Percentiles rank a stretch among this genome's conserved stretches.
These are phyloP conservation scores for Petunia secreta DNA, from an alignment of 257 asterid species.

Conservation along the genomic window DNA sequence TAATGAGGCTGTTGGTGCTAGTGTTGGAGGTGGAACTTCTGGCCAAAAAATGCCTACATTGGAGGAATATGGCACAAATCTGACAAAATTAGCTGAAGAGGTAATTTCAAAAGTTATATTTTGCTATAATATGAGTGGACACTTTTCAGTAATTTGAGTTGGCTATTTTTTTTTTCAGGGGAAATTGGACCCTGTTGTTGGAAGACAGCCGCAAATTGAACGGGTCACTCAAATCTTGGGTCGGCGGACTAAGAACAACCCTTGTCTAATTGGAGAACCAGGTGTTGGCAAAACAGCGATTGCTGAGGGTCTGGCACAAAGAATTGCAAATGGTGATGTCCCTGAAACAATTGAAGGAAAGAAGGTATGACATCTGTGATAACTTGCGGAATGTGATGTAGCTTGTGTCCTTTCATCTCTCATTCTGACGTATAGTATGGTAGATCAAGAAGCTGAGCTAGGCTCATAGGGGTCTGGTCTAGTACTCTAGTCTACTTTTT, in stretches of 20 bases:
- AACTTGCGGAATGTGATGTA: conserved; percentile 17
- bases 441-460: conserved; percentile 1
- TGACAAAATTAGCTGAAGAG: conserved; percentile 89
- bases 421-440: background rate
- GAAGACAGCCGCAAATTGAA: conserved; percentile 90
- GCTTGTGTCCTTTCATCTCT: conserved; percentile 8
- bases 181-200: conserved; percentile 95
- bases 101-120: conserved; percentile 39
- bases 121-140: conserved; percentile 12
- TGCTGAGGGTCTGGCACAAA: conserved; percentile 98
- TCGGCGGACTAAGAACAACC: conserved; percentile 93
- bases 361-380: conserved; percentile 55
- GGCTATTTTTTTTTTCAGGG: conserved; percentile 56
- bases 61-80: conserved; percentile 80
- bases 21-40: conserved; percentile 80
- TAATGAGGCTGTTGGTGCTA: conserved; percentile 79
- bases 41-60: conserved; percentile 77
- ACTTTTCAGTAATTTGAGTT: conserved; percentile 20
- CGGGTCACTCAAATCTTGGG: conserved; percentile 98
- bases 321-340: conserved; percentile 92
- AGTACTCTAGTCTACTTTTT: background rate
- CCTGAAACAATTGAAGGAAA: conserved; percentile 98
- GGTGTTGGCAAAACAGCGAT: conserved; percentile 99
- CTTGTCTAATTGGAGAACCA: conserved; percentile 99
- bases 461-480: background rate